Percentiles rank a stretch among this genome's conserved stretches.
Conservation (phyloP, 495 filamentous ascomycete species). For the Lophiostoma macrostomum region DNA sequence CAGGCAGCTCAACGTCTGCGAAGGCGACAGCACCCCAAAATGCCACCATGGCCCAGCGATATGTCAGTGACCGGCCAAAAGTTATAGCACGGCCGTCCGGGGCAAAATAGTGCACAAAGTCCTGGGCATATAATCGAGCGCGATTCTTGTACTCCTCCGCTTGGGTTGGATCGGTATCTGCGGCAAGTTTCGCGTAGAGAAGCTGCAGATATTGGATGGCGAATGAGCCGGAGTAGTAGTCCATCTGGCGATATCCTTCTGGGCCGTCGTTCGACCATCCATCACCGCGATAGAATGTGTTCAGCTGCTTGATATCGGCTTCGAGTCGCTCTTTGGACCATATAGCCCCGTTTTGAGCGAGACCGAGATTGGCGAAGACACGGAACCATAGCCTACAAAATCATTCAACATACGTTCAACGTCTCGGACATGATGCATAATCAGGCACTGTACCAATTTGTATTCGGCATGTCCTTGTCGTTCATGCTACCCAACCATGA, state of each 20-base stretch:
- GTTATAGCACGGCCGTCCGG: constrained; percentile 64
- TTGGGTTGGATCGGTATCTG: constrained; percentile 61
- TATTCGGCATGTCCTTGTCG: constrained; percentile 66
- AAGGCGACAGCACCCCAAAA: constrained; percentile 79
- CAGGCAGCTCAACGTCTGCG: constrained; percentile 67
- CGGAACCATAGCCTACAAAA: constrained; percentile 72
- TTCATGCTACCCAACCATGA: constrained; percentile 71
- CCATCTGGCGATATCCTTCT: constrained; percentile 72
- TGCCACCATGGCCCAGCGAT: constrained; percentile 76
- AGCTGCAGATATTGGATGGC: constrained; percentile 77
- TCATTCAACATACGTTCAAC: background rate
- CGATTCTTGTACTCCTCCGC: constrained; percentile 67
- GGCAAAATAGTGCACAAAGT: constrained; percentile 74
- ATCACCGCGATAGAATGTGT: constrained; percentile 74
- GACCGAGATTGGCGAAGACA: constrained; percentile 75
- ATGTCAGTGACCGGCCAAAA: constrained; percentile 73
- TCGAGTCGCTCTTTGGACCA: constrained; percentile 65
- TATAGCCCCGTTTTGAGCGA: constrained; percentile 65
- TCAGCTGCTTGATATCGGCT: constrained; percentile 70
- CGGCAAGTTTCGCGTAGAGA: constrained; percentile 70
- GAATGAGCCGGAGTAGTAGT: constrained; percentile 78
- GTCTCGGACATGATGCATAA: background rate
- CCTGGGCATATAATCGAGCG: constrained; percentile 61
- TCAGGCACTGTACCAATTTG: constrained; percentile 48
- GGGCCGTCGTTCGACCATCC: constrained; percentile 82